Conservation (phyloP, 2,329 filamentous ascomycete genomes). For the Aspergillus fructus region DNA sequence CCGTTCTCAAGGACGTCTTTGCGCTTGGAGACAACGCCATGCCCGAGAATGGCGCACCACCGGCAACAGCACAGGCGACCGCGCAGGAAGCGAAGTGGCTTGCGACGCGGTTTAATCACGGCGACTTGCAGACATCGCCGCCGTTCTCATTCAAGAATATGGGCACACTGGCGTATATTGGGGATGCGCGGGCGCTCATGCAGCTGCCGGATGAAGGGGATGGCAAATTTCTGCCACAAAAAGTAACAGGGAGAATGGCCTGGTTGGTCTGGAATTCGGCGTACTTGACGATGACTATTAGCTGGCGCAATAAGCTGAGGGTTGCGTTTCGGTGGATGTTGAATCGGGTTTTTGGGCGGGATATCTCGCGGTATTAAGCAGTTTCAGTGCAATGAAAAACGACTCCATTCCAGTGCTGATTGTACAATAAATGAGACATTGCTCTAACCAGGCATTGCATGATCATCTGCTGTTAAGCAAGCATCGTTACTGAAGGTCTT, state of each 20-base stretch:
- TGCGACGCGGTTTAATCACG: slow-evolving; percentile 53
- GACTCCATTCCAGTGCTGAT: too few species aligned
- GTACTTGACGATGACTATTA: slow-evolving; percentile 48
- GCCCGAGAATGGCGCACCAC: slow-evolving; percentile 51
- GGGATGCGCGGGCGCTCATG: slow-evolving; percentile 57
- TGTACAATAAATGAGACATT: too few species aligned
- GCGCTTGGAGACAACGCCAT: slow-evolving; percentile 58
- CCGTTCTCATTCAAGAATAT: slow-evolving; percentile 58
- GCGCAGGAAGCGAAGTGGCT: slow-evolving; percentile 61
- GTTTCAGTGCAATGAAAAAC: too few species aligned
- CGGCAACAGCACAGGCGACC: slow-evolving; percentile 60
- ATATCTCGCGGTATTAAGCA: slow-evolving; percentile 42
- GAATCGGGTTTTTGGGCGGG: slow-evolving; percentile 45
- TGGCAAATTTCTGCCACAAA: slow-evolving; percentile 33
- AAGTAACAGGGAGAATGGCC: slow-evolving; percentile 41
- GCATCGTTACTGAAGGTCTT: too few species aligned
- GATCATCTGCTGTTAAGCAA: too few species aligned
- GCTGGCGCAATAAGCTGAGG: slow-evolving; percentile 46
- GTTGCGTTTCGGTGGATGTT: slow-evolving; percentile 44
- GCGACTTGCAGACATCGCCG: slow-evolving; percentile 33
- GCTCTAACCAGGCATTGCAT: too few species aligned
- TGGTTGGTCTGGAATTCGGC: slow-evolving; percentile 46
- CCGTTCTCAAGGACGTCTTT: slow-evolving; percentile 54
- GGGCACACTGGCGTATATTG: slow-evolving; percentile 61
- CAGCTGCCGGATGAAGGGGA: slow-evolving; percentile 43